Percentiles rank a stretch among this genome's conserved stretches.
These are phyloP conservation scores for Solanum etuberosum DNA, from an alignment of 257 asterid genomes.

Conservation along the genomic window DNA sequence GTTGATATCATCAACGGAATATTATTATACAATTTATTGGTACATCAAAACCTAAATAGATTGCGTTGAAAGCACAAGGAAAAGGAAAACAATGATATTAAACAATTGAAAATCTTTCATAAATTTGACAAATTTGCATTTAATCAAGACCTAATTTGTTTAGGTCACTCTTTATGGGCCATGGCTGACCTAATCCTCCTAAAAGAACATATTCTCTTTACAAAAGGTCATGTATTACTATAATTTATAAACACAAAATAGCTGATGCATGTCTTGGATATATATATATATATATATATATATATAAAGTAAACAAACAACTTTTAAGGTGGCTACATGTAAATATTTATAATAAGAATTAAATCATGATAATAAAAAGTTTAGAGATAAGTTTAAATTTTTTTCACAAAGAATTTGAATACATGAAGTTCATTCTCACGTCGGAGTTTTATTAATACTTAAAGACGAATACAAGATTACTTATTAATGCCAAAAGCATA, in stretches of 20 bases:
- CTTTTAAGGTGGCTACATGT: no score
- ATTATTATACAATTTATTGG: neutral
- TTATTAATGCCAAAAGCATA: neutral
- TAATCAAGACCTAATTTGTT: neutral
- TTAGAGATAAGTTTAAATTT: neutral
- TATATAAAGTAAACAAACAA: no score
- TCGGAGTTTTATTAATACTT: neutral
- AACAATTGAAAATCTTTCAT: neutral
- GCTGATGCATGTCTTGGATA: neutral
- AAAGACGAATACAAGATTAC: neutral
- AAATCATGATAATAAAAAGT: neutral
- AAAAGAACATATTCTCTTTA: neutral
- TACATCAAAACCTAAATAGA: neutral
- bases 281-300: no score
- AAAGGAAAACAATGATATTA: neutral
- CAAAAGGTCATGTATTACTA: neutral
- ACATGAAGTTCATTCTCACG: neutral
- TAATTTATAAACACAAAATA: neutral
- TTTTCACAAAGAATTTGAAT: neutral
- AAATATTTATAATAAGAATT: no score
- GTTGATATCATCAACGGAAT: neutral
- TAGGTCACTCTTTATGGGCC: neutral
- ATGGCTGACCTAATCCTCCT: neutral
- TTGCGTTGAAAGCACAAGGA: neutral
- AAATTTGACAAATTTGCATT: neutral